Conservation (phyloP, 768 basidiomycete species). For the Psilocybe sp. region DNA sequence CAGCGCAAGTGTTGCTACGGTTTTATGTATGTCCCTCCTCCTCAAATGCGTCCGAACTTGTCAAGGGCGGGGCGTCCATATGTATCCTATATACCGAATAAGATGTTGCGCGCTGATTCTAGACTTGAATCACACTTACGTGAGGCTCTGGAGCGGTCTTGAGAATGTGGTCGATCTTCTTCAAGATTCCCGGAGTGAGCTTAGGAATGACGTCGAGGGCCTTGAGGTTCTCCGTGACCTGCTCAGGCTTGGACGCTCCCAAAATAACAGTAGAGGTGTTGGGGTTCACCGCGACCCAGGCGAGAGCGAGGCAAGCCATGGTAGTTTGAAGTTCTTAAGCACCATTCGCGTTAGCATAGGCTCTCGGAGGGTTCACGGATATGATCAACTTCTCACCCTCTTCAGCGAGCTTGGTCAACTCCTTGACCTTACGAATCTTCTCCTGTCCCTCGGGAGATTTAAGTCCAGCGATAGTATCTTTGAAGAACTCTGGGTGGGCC, state of each 20-base stretch:
- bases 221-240: constrained; percentile 65
- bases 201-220: constrained; percentile 76
- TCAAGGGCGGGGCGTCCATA: constrained; percentile 18
- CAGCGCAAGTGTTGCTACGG: too few species aligned
- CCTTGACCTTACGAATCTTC: constrained; percentile 67
- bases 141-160: constrained; percentile 43
- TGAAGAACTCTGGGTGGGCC: constrained; percentile 51
- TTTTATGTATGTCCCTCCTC: neutral
- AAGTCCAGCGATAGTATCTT: constrained; percentile 49
- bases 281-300: constrained; percentile 72
- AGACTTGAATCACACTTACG: constrained; percentile 26
- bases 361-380: neutral
- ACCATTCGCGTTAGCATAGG: neutral
- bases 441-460: constrained; percentile 54
- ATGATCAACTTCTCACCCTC: constrained; percentile 28
- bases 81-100: constrained; percentile 2
- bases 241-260: constrained; percentile 65
- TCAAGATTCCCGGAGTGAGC: constrained; percentile 62
- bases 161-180: constrained; percentile 68
- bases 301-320: constrained; percentile 66
- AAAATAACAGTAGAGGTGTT: constrained; percentile 69
- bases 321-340: constrained; percentile 38
- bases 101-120: neutral
- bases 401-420: constrained; percentile 65
- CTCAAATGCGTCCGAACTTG: constrained; percentile 10